Percentiles rank a stretch among this genome's conserved stretches.
Evolutionary conservation across 257 asterid species (phyloP).

Genomic region (Penstemon davidsonii): DNA sequence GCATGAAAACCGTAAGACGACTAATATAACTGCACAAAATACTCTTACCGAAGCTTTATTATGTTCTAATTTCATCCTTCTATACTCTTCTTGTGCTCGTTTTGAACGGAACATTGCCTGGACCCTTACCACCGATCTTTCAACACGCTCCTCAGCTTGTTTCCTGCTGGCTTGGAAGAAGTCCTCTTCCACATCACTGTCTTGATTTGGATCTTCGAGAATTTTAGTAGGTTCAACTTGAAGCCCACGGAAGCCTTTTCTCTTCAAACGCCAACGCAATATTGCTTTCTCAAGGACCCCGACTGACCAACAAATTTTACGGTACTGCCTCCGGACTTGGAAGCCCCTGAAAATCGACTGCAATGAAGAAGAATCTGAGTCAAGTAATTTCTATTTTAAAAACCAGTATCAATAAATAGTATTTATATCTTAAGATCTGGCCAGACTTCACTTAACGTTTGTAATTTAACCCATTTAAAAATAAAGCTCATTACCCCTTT

Average conservation of each 20-base stretch:
- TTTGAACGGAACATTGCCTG: conserved; percentile 97
- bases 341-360: conserved; percentile 84
- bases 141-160: conserved; percentile 97
- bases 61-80: conserved; percentile 83
- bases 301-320: conserved; percentile 80
- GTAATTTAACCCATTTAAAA: too few relatives aligned
- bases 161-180: conserved; percentile 90
- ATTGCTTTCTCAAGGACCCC: conserved; percentile 92
- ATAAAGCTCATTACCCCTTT: too few relatives aligned
- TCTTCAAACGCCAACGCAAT: conserved; percentile 90
- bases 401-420: background rate
- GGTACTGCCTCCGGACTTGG: conserved; percentile 80
- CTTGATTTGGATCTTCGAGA: conserved; percentile 42
- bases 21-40: background rate
- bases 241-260: conserved; percentile 92
- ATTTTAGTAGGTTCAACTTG: conserved; percentile 49
- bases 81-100: conserved; percentile 84
- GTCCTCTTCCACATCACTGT: conserved; percentile 64
- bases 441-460: too few relatives aligned
- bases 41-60: conserved; percentile 51
- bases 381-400: conserved; percentile 7
- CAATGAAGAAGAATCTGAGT: conserved; percentile 21
- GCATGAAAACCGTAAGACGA: background rate
- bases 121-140: conserved; percentile 84
- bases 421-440: too few relatives aligned